Evolutionary conservation across 495 filamentous ascomycete species (phyloP).

Genomic region (Astrocystis sublimbata): DNA sequence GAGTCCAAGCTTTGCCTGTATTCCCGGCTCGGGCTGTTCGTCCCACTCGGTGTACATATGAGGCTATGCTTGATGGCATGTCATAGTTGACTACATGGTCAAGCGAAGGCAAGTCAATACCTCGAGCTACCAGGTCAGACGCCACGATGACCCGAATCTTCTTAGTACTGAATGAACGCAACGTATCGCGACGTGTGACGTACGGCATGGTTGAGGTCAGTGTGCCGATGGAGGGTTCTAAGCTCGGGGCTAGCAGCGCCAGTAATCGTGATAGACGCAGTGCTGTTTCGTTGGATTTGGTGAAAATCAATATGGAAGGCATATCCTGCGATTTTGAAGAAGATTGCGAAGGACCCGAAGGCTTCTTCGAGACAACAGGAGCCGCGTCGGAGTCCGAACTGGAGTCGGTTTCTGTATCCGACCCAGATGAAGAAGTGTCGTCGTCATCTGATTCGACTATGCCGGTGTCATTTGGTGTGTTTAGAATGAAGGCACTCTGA

Average conservation of each 20-base stretch:
- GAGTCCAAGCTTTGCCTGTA: slow-evolving; percentile 75
- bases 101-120: slow-evolving; percentile 80
- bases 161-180: slow-evolving; percentile 62
- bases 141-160: slow-evolving; percentile 77
- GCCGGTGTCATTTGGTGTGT: slow-evolving; percentile 12
- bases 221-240: slow-evolving; percentile 60
- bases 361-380: slow-evolving; percentile 10
- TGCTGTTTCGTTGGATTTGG: slow-evolving; percentile 81
- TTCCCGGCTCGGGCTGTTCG: slow-evolving; percentile 84
- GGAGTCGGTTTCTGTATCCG: slow-evolving; percentile 33
- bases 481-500: slow-evolving; percentile 38
- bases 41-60: slow-evolving; percentile 91
- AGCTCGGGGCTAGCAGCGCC: slow-evolving; percentile 61
- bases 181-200: slow-evolving; percentile 56
- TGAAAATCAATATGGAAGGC: slow-evolving; percentile 76
- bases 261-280: slow-evolving; percentile 78
- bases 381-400: slow-evolving; percentile 25
- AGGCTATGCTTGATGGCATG: slow-evolving; percentile 73
- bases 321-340: slow-evolving; percentile 3
- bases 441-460: slow-evolving; percentile 21
- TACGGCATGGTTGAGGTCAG: slow-evolving; percentile 75
- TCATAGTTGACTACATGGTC: slow-evolving; percentile 94
- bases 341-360: background rate
- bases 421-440: slow-evolving; percentile 34
- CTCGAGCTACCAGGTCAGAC: slow-evolving; percentile 88